Evolutionary conservation across 1,139 yeast genomes (phyloP).

Genomic region (Saccharomycopsis crataegensis): DNA sequence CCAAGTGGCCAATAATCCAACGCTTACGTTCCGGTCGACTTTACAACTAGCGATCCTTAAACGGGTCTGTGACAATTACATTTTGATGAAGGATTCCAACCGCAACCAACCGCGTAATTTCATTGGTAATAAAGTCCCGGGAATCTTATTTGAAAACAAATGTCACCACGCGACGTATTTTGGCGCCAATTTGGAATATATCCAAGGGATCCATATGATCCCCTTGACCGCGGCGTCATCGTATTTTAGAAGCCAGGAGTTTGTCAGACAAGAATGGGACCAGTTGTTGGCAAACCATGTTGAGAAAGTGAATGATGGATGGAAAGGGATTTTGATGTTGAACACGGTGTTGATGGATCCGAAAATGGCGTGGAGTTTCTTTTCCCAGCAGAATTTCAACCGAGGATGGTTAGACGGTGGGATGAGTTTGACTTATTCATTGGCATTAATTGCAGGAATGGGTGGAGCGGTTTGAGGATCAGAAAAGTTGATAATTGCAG

Average conservation of each 20-base stretch:
- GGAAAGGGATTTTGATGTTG: slow-evolving; percentile 79
- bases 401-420: slow-evolving; percentile 67
- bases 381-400: slow-evolving; percentile 44
- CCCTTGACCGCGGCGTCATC: slow-evolving; percentile 86
- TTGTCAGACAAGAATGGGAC: slow-evolving; percentile 78
- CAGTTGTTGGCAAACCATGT: slow-evolving; percentile 38
- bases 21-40: slow-evolving; percentile 49
- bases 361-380: slow-evolving; percentile 55
- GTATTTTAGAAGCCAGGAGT: slow-evolving; percentile 58
- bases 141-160: slow-evolving; percentile 79
- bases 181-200: slow-evolving; percentile 68
- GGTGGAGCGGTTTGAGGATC: slow-evolving; percentile 9
- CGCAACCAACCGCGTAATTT: slow-evolving; percentile 46
- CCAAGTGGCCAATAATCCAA: slow-evolving; percentile 41
- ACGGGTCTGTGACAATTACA: slow-evolving; percentile 53
- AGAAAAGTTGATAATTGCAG: background rate
- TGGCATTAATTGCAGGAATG: slow-evolving; percentile 49
- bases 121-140: slow-evolving; percentile 62
- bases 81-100: slow-evolving; percentile 48
- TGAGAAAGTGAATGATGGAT: slow-evolving; percentile 58
- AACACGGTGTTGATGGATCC: slow-evolving; percentile 79
- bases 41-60: slow-evolving; percentile 55
- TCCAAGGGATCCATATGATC: slow-evolving; percentile 93
- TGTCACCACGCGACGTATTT: slow-evolving; percentile 88
- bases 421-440: slow-evolving; percentile 83